Evolutionary conservation across 768 basidiomycete genomes (phyloP).

Genomic region (Russula compacta): DNA sequence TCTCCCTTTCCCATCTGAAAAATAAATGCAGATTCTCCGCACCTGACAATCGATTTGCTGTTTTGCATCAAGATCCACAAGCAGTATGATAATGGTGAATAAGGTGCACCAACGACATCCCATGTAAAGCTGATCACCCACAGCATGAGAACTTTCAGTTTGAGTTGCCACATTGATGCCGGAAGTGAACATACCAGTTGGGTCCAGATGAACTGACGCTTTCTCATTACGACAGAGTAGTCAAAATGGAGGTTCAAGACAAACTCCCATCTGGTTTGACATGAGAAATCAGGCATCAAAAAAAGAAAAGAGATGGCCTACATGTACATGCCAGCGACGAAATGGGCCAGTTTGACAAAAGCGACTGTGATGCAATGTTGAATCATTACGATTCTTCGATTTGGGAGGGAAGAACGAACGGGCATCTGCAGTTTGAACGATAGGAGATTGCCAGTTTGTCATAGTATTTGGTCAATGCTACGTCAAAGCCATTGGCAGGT

Average conservation of each 20-base stretch:
- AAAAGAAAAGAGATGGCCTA: not conserved
- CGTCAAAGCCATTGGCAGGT: too few species aligned
- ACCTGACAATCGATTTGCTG: not conserved
- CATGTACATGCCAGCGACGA: constrained; percentile 8
- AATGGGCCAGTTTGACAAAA: not conserved
- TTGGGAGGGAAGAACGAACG: too few species aligned
- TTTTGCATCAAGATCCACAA: not conserved
- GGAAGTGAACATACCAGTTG: not conserved
- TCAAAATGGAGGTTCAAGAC: constrained; percentile 5
- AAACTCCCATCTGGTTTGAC: constrained; percentile 1
- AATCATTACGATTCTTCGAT: too few species aligned
- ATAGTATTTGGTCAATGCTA: too few species aligned
- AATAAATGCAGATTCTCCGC: not conserved
- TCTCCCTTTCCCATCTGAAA: not conserved
- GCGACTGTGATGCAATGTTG: too few species aligned
- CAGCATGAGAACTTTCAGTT: not conserved
- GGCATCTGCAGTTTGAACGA: too few species aligned
- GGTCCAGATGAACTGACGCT: not conserved
- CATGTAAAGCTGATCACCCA: not conserved
- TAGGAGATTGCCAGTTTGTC: too few species aligned
- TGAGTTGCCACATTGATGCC: not conserved
- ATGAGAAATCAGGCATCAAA: not conserved
- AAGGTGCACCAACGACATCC: not conserved
- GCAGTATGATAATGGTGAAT: not conserved
- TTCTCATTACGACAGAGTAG: not conserved